These are phyloP conservation scores for Colletotrichum sublineola DNA, from an alignment of 2,329 filamentous ascomycete genomes.

Conservation along the genomic window DNA sequence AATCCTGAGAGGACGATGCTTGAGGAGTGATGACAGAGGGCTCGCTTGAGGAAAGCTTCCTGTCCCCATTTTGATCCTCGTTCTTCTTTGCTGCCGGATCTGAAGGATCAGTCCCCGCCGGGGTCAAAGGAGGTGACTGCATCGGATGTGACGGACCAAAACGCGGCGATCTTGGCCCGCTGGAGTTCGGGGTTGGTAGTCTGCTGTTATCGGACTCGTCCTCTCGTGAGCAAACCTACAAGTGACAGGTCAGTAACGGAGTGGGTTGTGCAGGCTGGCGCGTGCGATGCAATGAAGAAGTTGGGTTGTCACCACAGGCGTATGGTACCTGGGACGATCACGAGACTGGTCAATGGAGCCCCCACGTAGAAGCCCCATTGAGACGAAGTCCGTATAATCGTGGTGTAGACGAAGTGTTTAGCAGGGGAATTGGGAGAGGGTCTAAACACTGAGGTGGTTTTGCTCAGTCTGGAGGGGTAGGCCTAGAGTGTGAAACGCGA, in stretches of 20 bases:
- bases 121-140: conserved; percentile 91
- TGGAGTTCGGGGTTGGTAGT: conserved; percentile 74
- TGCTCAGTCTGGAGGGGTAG: conserved; percentile 32
- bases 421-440: conserved; percentile 14
- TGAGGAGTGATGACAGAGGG: conserved; percentile 75
- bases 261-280: conserved; percentile 32
- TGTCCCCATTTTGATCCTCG: conserved; percentile 48
- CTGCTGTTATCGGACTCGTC: conserved; percentile 74
- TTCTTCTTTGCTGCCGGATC: conserved; percentile 53
- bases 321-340: conserved; percentile 12
- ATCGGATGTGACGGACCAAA: conserved; percentile 78
- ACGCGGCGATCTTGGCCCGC: conserved; percentile 74
- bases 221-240: conserved; percentile 72
- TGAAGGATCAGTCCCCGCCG: conserved; percentile 75
- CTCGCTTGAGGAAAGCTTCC: conserved; percentile 54
- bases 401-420: conserved; percentile 14
- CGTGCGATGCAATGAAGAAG: conserved; percentile 24
- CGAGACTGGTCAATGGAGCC: conserved; percentile 11
- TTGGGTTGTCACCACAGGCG: conserved; percentile 18
- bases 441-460: conserved; percentile 24
- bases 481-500: conserved; percentile 38
- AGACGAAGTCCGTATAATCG: conserved; percentile 7
- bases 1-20: conserved; percentile 69
- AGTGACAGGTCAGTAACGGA: conserved; percentile 46
- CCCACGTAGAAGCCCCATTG: conserved; percentile 32